Conservation (phyloP, 2,329 filamentous ascomycete species). For the Arthroderma sp. region DNA sequence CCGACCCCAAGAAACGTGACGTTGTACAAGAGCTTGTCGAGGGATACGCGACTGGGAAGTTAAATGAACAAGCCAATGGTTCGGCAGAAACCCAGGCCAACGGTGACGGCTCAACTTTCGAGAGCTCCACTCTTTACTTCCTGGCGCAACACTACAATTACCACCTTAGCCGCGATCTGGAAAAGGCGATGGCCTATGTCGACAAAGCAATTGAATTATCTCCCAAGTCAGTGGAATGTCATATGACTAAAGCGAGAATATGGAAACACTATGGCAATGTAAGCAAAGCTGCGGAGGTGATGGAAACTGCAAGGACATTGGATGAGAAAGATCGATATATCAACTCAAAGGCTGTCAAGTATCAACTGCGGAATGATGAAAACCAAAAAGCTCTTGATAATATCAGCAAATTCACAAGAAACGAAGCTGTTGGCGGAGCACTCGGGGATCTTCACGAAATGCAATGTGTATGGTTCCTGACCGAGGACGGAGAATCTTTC, state of each 20-base stretch:
- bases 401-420: conserved; percentile 86
- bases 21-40: conserved; percentile 62
- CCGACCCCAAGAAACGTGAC: conserved; percentile 62
- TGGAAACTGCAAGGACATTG: conserved; percentile 74
- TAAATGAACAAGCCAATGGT: conserved; percentile 34
- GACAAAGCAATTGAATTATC: conserved; percentile 71
- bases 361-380: conserved; percentile 84
- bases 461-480: conserved; percentile 96
- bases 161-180: conserved; percentile 66
- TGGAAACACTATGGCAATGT: conserved; percentile 78
- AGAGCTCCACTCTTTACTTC: conserved; percentile 77
- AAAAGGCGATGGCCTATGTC: conserved; percentile 68
- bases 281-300: conserved; percentile 66
- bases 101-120: conserved; percentile 48
- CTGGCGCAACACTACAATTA: conserved; percentile 97
- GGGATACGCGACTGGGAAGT: conserved; percentile 55
- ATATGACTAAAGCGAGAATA: conserved; percentile 92
- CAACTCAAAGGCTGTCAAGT: conserved; percentile 96
- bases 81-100: conserved; percentile 35
- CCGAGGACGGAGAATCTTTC: conserved; percentile 86
- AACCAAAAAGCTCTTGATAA: conserved; percentile 75
- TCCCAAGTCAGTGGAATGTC: conserved; percentile 73
- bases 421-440: conserved; percentile 76
- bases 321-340: conserved; percentile 92
- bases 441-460: conserved; percentile 88